phyloP scores from a whole-genome alignment of 306 rosid genomes.

The Acmispon strigosus region DNA sequence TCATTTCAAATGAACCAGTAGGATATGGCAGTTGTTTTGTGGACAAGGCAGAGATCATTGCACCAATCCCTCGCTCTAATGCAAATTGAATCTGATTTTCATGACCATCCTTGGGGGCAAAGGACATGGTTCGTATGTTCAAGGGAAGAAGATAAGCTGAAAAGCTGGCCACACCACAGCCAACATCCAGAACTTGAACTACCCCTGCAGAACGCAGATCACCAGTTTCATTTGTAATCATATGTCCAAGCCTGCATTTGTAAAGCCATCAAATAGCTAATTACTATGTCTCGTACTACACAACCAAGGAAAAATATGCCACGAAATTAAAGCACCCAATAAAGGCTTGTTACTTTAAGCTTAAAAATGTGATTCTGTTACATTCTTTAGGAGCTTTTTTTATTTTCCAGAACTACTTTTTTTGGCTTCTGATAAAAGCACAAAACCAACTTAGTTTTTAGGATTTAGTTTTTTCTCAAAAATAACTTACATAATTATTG shows the following conservation, averaged over 20 bases:
- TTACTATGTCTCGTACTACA: background rate
- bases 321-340: background rate
- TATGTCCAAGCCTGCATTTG: constrained; percentile 68
- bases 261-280: constrained; percentile 12
- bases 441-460: background rate
- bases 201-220: constrained; percentile 75
- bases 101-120: constrained; percentile 96
- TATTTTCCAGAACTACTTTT: background rate
- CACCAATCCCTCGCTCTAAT: constrained; percentile 84
- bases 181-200: constrained; percentile 80
- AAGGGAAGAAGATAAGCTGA: constrained; percentile 85
- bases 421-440: background rate
- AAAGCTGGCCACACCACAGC: constrained; percentile 98
- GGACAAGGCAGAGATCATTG: constrained; percentile 84
- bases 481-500: background rate
- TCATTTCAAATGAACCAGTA: constrained; percentile 78
- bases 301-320: background rate
- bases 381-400: background rate
- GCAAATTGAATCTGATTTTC: constrained; percentile 97
- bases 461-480: background rate
- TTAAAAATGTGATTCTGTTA: background rate
- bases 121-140: constrained; percentile 84
- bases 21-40: constrained; percentile 90
- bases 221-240: constrained; percentile 71
- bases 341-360: background rate